phyloP scores from a whole-genome alignment of 2,329 filamentous ascomycete species.

The Cladosporium sp. region DNA sequence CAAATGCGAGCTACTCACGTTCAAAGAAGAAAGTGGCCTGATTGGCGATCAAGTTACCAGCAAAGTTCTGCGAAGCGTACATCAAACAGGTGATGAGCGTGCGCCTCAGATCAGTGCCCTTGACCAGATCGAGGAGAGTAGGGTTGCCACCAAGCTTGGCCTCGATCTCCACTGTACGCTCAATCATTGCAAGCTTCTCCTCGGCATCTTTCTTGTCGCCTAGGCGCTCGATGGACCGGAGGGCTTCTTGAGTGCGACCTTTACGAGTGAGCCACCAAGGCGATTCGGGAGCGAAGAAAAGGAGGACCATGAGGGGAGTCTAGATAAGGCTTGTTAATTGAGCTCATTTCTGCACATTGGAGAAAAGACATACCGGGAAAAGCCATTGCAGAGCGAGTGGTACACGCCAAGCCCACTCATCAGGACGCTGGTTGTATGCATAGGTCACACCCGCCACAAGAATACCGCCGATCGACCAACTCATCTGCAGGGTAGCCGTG shows the following conservation, averaged over 20 bases:
- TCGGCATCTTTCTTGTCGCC: slow-evolving; percentile 71
- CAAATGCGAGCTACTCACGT: slow-evolving; percentile 34
- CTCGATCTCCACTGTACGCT: slow-evolving; percentile 79
- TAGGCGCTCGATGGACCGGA: slow-evolving; percentile 59
- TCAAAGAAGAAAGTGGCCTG: slow-evolving; percentile 48
- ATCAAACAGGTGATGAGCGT: slow-evolving; percentile 64
- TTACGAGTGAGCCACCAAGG: slow-evolving; percentile 69
- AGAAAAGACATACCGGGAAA: slow-evolving; percentile 52
- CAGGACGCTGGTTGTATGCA: slow-evolving; percentile 58
- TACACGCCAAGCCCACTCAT: slow-evolving; percentile 66
- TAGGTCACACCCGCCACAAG: slow-evolving; percentile 70
- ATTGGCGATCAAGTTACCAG: slow-evolving; percentile 43
- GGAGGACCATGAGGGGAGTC: slow-evolving; percentile 57
- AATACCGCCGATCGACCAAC: slow-evolving; percentile 71
- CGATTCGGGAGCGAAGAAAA: slow-evolving; percentile 60
- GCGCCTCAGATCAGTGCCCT: slow-evolving; percentile 68
- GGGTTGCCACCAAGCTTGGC: slow-evolving; percentile 68
- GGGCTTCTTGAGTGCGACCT: slow-evolving; percentile 61
- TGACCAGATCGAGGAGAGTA: slow-evolving; percentile 79
- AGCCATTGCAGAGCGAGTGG: slow-evolving; percentile 74
- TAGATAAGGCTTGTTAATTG: slow-evolving; percentile 11
- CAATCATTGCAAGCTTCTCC: slow-evolving; percentile 86
- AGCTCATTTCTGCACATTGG: slow-evolving; percentile 16
- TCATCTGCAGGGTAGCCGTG: slow-evolving; percentile 71
- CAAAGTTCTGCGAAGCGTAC: slow-evolving; percentile 47